Evolutionary conservation across 192 early-diverging fungal species (phyloP).

Genomic region (Coemansia sp.): DNA sequence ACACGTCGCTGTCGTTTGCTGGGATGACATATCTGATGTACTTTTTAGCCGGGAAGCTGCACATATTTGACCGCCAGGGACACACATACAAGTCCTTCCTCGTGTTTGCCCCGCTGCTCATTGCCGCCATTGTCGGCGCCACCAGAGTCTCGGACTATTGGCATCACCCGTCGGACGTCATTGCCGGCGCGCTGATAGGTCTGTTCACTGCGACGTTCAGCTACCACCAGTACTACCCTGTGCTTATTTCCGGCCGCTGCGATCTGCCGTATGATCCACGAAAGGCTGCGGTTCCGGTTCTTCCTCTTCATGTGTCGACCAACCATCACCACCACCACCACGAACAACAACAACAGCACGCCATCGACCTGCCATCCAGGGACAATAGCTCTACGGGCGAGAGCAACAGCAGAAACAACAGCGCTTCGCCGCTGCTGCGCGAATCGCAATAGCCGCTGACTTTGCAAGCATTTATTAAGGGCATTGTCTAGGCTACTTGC

Average conservation of each 20-base stretch:
- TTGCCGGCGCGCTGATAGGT: conserved; percentile 54
- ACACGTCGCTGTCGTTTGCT: conserved; percentile 75
- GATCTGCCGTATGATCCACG: conserved; percentile 35
- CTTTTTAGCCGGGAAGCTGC: conserved; percentile 71
- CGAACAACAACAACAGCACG: background rate
- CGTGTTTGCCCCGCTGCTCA: conserved; percentile 43
- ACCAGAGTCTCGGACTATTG: conserved; percentile 63
- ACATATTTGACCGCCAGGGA: conserved; percentile 59
- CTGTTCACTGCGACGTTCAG: conserved; percentile 39
- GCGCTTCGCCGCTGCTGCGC: background rate
- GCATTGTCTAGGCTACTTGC: too few relatives aligned
- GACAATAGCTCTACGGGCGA: background rate
- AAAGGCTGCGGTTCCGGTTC: conserved; percentile 21
- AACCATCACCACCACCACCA: conserved; percentile 8
- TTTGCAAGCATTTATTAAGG: too few relatives aligned
- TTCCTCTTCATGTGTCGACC: conserved; percentile 22
- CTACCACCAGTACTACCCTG: conserved; percentile 48
- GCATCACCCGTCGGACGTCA: conserved; percentile 64
- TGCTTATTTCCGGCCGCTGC: conserved; percentile 19
- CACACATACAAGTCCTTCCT: conserved; percentile 60
- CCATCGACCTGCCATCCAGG: conserved; percentile 3
- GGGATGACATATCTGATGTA: conserved; percentile 65
- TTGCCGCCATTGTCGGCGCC: conserved; percentile 57
- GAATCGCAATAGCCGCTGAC: background rate
- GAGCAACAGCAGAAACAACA: conserved; percentile 4